These are phyloP conservation scores for Fusarium zealandicum DNA, from an alignment of 2,329 filamentous ascomycete species.

Conservation along the genomic window DNA sequence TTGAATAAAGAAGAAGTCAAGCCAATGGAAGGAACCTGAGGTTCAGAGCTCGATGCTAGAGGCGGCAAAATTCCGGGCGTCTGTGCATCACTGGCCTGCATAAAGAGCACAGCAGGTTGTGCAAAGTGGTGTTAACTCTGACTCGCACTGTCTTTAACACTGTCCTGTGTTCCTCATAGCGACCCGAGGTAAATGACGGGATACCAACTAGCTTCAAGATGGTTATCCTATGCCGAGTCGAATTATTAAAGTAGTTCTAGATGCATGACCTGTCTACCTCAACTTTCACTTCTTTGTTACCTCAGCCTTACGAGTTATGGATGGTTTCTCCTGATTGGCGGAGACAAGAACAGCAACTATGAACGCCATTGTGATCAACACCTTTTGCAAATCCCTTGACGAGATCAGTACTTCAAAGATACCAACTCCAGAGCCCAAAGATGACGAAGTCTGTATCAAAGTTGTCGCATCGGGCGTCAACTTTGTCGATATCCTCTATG, in stretches of 20 bases:
- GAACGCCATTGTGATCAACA: conserved; percentile 42
- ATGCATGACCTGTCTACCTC: no score
- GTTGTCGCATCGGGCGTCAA: conserved; percentile 65
- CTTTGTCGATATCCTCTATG: conserved; percentile 67
- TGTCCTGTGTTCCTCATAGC: background rate
- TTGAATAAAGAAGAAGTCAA: conserved; percentile 17
- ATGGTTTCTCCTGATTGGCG: no score
- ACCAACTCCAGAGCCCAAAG: conserved; percentile 23
- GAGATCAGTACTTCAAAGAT: conserved; percentile 38
- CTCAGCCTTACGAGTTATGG: no score
- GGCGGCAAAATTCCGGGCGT: conserved; percentile 32
- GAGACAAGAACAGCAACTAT: conserved; percentile 17
- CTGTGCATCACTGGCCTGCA: conserved; percentile 13
- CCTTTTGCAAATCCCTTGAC: conserved; percentile 37
- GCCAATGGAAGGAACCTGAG: conserved; percentile 9
- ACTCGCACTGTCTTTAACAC: background rate
- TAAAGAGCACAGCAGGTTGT: conserved; percentile 20
- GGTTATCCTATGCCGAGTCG: no score
- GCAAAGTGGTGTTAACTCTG: background rate
- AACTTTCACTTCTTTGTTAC: no score
- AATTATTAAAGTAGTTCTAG: no score
- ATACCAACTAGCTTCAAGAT: no score
- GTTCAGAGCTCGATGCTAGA: conserved; percentile 18
- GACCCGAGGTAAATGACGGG: background rate
- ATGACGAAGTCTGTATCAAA: conserved; percentile 39